A percentile compares a stretch with the other conserved stretches of the same genome.
These are phyloP conservation scores for Cryphonectria parasitica DNA, from an alignment of 2,329 filamentous ascomycete genomes.

Conservation along the genomic window DNA sequence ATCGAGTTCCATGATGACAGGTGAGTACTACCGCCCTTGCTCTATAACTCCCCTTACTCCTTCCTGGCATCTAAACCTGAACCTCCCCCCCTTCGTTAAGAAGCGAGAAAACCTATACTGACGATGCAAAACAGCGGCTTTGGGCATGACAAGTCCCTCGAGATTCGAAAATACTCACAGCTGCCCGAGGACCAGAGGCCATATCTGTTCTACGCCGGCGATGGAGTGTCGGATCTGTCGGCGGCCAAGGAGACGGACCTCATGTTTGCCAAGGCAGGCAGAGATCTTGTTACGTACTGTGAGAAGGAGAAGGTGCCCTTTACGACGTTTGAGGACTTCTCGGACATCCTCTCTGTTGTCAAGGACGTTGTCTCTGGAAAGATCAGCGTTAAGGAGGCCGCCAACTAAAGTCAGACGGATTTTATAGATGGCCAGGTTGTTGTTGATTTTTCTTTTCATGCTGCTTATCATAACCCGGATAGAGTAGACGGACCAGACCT, in stretches of 20 bases:
- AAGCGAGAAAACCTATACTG: neutral
- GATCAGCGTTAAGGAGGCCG: constrained; percentile 71
- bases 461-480: neutral
- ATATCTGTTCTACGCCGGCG: constrained; percentile 90
- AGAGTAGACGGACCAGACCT: constrained; percentile 12
- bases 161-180: constrained; percentile 83
- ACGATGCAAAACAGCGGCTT: constrained; percentile 61
- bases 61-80: neutral
- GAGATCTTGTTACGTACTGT: constrained; percentile 87
- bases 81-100: neutral
- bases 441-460: neutral
- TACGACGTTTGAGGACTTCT: constrained; percentile 85
- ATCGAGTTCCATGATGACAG: constrained; percentile 89
- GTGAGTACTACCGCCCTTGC: constrained; percentile 43
- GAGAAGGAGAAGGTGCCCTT: constrained; percentile 84
- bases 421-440: neutral
- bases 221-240: constrained; percentile 90
- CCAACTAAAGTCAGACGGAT: constrained; percentile 42
- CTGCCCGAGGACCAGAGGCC: constrained; percentile 72
- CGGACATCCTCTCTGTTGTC: constrained; percentile 74
- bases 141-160: constrained; percentile 95
- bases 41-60: no score
- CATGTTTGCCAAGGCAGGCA: constrained; percentile 89
- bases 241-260: constrained; percentile 92
- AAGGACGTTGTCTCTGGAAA: constrained; percentile 78